Evolutionary conservation across 2,329 filamentous ascomycete genomes (phyloP).

Genomic region (Cladosporium colombiae): DNA sequence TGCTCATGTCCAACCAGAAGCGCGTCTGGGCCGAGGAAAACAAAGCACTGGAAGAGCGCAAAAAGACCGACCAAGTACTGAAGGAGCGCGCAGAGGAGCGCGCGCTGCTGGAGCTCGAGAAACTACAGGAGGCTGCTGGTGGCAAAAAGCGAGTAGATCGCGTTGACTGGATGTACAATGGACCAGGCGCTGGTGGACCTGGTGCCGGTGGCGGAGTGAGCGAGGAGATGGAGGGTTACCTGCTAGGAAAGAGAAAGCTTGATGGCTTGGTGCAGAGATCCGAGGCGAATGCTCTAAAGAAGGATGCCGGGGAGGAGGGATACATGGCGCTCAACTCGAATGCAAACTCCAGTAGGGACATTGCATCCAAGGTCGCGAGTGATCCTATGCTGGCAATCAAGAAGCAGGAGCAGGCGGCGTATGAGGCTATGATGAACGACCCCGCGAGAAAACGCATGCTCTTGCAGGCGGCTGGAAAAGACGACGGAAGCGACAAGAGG

Average conservation of each 20-base stretch:
- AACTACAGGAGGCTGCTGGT: conserved; percentile 84
- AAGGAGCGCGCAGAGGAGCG: conserved; percentile 95
- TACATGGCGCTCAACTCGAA: conserved; percentile 59
- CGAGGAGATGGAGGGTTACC: conserved; percentile 90
- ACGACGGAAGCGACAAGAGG: conserved; percentile 31
- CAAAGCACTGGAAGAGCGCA: conserved; percentile 90
- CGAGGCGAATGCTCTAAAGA: conserved; percentile 78
- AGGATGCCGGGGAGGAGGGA: conserved; percentile 53
- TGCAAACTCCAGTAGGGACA: conserved; percentile 76
- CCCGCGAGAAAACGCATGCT: conserved; percentile 68
- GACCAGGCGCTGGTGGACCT: conserved; percentile 74
- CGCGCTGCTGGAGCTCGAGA: conserved; percentile 86
- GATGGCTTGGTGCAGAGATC: conserved; percentile 82
- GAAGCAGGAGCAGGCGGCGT: conserved; percentile 66
- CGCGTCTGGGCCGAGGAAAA: conserved; percentile 90
- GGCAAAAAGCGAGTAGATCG: conserved; percentile 76
- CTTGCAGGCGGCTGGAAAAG: conserved; percentile 51
- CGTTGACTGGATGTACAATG: conserved; percentile 98
- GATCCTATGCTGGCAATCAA: conserved; percentile 94
- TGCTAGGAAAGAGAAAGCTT: conserved; percentile 89
- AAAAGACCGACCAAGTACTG: conserved; percentile 85
- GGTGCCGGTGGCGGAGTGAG: conserved; percentile 61
- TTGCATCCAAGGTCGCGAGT: conserved; percentile 80
- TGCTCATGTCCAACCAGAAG: conserved; percentile 85
- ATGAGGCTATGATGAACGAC: conserved; percentile 72